phyloP scores from a whole-genome alignment of 495 filamentous ascomycete genomes.

The Neurospora pannonica region DNA sequence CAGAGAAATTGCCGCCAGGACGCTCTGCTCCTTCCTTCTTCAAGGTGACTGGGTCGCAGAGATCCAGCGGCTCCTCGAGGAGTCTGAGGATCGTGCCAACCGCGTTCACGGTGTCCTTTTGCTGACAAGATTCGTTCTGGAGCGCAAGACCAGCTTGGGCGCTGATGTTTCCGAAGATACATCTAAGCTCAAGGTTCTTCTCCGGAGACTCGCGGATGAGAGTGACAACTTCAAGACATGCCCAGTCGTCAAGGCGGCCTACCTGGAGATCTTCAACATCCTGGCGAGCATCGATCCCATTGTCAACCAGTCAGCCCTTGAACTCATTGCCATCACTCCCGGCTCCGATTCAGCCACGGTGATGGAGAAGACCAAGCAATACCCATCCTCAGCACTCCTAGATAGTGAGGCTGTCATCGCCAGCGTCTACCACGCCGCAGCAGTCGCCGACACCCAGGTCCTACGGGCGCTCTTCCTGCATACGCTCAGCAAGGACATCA shows the following conservation, averaged over 20 bases:
- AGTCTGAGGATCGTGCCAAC: constrained; percentile 10
- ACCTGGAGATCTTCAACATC: constrained; percentile 32
- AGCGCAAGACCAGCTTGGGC: constrained; percentile 34
- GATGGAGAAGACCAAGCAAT: background rate
- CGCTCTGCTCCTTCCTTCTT: constrained; percentile 57
- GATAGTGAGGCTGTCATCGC: constrained; percentile 10
- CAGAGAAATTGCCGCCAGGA: constrained; percentile 79
- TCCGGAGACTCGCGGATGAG: constrained; percentile 8
- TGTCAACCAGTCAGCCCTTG: background rate
- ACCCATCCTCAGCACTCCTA: constrained; percentile 15
- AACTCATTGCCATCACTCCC: background rate
- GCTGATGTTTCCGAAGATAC: constrained; percentile 10
- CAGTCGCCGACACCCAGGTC: background rate
- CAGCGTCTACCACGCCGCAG: constrained; percentile 11
- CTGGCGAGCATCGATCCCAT: constrained; percentile 9
- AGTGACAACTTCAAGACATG: constrained; percentile 15
- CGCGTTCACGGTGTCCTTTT: constrained; percentile 59
- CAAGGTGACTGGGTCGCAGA: constrained; percentile 40
- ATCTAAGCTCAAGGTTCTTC: constrained; percentile 1
- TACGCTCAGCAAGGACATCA: constrained; percentile 11
- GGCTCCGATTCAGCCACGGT: background rate
- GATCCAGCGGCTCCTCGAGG: constrained; percentile 38
- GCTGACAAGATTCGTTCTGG: constrained; percentile 42
- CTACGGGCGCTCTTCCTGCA: constrained; percentile 11
- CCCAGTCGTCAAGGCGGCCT: constrained; percentile 29